Evolutionary conservation across 768 basidiomycete species (phyloP).

Genomic region (Xerocomellus intermedius): DNA sequence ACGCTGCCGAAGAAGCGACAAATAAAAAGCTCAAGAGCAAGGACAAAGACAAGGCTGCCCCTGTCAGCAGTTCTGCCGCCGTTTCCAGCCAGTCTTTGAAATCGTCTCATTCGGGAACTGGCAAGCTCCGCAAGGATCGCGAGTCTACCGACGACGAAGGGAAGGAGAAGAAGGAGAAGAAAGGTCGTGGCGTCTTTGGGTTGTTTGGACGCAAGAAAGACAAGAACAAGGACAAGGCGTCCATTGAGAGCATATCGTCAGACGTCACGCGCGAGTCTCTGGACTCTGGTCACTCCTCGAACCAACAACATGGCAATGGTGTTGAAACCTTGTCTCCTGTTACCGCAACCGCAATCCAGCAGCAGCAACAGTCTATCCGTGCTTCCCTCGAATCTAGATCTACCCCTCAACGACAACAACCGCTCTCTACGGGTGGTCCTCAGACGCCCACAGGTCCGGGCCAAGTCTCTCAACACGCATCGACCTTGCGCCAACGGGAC

Average conservation of each 20-base stretch:
- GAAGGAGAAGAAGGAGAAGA: slow-evolving; percentile 62
- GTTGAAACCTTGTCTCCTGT: slow-evolving; percentile 46
- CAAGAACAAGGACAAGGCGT: slow-evolving; percentile 62
- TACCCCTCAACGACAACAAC: slow-evolving; percentile 22
- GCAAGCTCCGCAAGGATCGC: slow-evolving; percentile 47
- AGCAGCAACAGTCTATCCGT: slow-evolving; percentile 47
- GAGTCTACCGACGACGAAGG: slow-evolving; percentile 45
- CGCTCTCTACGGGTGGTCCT: slow-evolving; percentile 22
- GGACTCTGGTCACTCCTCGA: slow-evolving; percentile 59
- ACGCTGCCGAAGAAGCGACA: slow-evolving; percentile 43
- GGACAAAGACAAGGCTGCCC: slow-evolving; percentile 46
- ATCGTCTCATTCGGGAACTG: slow-evolving; percentile 11
- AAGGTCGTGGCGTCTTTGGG: slow-evolving; percentile 70
- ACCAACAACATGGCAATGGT: slow-evolving; percentile 34
- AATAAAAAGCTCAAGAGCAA: slow-evolving; percentile 51
- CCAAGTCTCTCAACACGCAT: slow-evolving; percentile 58
- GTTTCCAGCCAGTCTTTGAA: slow-evolving; percentile 23
- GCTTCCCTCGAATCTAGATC: slow-evolving; percentile 18
- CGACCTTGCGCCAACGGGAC: slow-evolving; percentile 80
- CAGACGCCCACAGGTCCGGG: slow-evolving; percentile 30
- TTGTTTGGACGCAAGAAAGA: slow-evolving; percentile 78
- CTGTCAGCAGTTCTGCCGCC: slow-evolving; percentile 27
- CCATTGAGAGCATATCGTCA: slow-evolving; percentile 51
- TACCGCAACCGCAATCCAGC: slow-evolving; percentile 53
- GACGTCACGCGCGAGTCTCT: slow-evolving; percentile 54